Evolutionary conservation across 768 basidiomycete genomes (phyloP).

Genomic region (Cystofilobasidium ferigula): DNA sequence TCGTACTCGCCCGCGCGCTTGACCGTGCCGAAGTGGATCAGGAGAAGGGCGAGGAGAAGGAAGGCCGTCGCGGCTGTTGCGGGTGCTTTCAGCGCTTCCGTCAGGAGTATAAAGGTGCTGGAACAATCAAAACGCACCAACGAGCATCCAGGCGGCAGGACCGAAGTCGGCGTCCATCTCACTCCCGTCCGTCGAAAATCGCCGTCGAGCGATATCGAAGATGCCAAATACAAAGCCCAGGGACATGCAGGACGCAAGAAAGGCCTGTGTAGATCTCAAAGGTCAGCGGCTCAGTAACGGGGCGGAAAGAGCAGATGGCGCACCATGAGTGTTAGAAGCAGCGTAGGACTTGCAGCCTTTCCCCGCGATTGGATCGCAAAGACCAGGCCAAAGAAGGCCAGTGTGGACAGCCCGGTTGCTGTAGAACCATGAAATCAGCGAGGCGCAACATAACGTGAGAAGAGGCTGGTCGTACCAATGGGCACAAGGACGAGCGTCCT

Average conservation of each 20-base stretch:
- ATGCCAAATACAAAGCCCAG: not conserved
- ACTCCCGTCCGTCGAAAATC: not conserved
- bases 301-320: not conserved
- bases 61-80: not conserved
- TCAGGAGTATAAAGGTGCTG: not conserved
- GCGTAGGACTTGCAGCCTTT: not conserved
- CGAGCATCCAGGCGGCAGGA: not conserved
- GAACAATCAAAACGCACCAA: not conserved
- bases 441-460: not conserved
- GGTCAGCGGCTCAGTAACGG: not conserved
- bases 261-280: not conserved
- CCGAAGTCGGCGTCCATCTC: not conserved
- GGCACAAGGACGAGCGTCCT: not conserved
- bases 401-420: not conserved
- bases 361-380: not conserved
- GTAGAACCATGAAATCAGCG: not conserved
- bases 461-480: not conserved
- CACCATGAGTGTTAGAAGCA: not conserved
- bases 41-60: not conserved
- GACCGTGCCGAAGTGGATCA: not conserved
- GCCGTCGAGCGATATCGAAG: not conserved
- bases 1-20: constrained; percentile 1
- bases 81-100: not conserved
- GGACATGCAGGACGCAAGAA: not conserved
- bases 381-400: not conserved